These are phyloP conservation scores for Recurvomyces mirabilis DNA, from an alignment of 495 filamentous ascomycete genomes.

Conservation along the genomic window DNA sequence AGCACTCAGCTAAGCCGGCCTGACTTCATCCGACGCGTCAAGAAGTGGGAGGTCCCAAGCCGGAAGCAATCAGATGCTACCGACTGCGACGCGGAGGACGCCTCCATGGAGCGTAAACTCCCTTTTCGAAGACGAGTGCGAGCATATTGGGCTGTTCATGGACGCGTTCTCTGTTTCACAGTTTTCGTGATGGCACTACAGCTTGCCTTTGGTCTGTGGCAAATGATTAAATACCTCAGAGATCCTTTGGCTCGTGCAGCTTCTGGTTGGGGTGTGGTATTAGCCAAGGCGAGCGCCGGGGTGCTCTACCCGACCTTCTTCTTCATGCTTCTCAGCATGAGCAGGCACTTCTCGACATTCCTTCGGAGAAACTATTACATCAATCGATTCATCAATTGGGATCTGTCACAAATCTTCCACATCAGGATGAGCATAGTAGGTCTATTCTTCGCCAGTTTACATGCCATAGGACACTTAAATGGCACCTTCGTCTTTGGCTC, in stretches of 20 bases:
- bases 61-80: conserved; percentile 16
- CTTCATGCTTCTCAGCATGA: conserved; percentile 34
- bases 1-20: conserved; percentile 22
- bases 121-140: conserved; percentile 20
- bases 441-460: conserved; percentile 29
- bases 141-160: conserved; percentile 29
- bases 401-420: conserved; percentile 32
- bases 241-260: conserved; percentile 17
- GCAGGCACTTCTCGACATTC: conserved; percentile 29
- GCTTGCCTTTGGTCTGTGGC: conserved; percentile 32
- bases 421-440: conserved; percentile 29
- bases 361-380: conserved; percentile 26
- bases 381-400: conserved; percentile 34
- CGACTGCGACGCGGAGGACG: conserved; percentile 20
- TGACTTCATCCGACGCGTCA: conserved; percentile 28
- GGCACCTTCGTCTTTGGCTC: conserved; percentile 30
- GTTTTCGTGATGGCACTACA: conserved; percentile 26
- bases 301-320: conserved; percentile 34
- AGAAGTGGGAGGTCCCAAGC: conserved; percentile 29
- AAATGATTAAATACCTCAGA: conserved; percentile 30
- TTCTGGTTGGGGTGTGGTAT: conserved; percentile 32
- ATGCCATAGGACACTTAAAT: conserved; percentile 31
- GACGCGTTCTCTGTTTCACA: conserved; percentile 27
- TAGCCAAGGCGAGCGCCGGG: conserved; percentile 33
- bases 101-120: conserved; percentile 22